Evolutionary conservation across 768 basidiomycete genomes (phyloP).

Genomic region (Neoboletus brunneissimus): DNA sequence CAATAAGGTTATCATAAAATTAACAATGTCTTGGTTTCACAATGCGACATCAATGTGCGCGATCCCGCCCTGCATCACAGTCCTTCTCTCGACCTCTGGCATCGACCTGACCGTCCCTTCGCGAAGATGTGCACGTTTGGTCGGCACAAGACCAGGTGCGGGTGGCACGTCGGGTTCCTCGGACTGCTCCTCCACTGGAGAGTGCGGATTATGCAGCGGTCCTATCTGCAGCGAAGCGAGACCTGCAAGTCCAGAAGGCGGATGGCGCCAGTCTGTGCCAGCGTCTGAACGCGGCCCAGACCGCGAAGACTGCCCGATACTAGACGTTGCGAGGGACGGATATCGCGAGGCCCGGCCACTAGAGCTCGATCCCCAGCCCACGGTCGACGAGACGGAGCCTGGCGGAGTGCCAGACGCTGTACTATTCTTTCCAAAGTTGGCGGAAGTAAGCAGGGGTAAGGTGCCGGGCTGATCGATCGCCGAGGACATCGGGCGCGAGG

Average conservation of each 20-base stretch:
- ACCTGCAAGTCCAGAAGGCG: slow-evolving; percentile 23
- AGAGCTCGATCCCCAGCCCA: slow-evolving; percentile 12
- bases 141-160: background rate
- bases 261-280: slow-evolving; percentile 24
- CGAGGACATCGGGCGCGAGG: slow-evolving; percentile 8
- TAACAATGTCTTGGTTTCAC: slow-evolving; percentile 11
- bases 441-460: slow-evolving; percentile 26
- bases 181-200: slow-evolving; percentile 13
- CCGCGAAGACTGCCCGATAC: slow-evolving; percentile 1
- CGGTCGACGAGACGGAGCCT: slow-evolving; percentile 17
- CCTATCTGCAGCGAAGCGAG: slow-evolving; percentile 14
- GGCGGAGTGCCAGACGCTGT: slow-evolving; percentile 12
- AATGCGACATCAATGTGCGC: slow-evolving; percentile 25
- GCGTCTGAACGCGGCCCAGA: slow-evolving; percentile 11
- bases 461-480: background rate
- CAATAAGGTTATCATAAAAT: slow-evolving; percentile 20
- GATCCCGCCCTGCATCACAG: slow-evolving; percentile 23
- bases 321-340: slow-evolving; percentile 28
- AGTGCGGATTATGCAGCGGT: slow-evolving; percentile 21
- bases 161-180: background rate
- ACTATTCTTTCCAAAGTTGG: slow-evolving; percentile 24
- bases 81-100: slow-evolving; percentile 24
- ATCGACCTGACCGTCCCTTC: slow-evolving; percentile 12
- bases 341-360: slow-evolving; percentile 25
- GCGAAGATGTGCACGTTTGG: slow-evolving; percentile 23